Conservation (phyloP, 768 basidiomycete genomes). For the Suillus bovinus region DNA sequence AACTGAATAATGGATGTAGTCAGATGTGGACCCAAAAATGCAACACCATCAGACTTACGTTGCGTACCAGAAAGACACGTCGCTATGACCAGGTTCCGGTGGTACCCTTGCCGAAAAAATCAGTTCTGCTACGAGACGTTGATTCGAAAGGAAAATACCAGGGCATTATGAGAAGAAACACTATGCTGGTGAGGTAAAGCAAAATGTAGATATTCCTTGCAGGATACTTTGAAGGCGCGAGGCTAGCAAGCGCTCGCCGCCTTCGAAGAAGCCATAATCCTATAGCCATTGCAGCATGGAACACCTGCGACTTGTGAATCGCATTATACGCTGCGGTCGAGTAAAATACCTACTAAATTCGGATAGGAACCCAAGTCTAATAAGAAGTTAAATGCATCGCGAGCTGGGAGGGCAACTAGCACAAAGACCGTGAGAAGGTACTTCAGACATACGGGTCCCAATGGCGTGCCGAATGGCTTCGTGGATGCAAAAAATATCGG, state of each 20-base stretch:
- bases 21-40: background rate
- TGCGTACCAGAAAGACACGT: slow-evolving; percentile 34
- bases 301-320: slow-evolving; percentile 19
- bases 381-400: slow-evolving; percentile 45
- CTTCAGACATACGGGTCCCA: slow-evolving; percentile 42
- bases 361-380: slow-evolving; percentile 42
- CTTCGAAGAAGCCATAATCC: slow-evolving; percentile 34
- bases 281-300: slow-evolving; percentile 27
- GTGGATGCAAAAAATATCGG: slow-evolving; percentile 49
- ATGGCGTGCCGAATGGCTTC: slow-evolving; percentile 49
- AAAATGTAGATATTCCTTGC: slow-evolving; percentile 23
- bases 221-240: slow-evolving; percentile 21
- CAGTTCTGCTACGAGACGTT: background rate
- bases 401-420: slow-evolving; percentile 42
- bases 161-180: slow-evolving; percentile 36
- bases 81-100: slow-evolving; percentile 28
- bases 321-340: slow-evolving; percentile 11
- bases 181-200: slow-evolving; percentile 20
- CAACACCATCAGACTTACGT: slow-evolving; percentile 15
- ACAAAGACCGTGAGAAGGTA: slow-evolving; percentile 41
- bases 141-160: slow-evolving; percentile 20
- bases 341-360: slow-evolving; percentile 32
- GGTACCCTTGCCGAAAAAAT: slow-evolving; percentile 22
- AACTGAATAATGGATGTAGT: slow-evolving; percentile 13
- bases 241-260: slow-evolving; percentile 24